Percentiles rank a stretch among this genome's conserved stretches.
Evolutionary conservation across 2,329 filamentous ascomycete species (phyloP).

Genomic region (Neonectria coccinea): DNA sequence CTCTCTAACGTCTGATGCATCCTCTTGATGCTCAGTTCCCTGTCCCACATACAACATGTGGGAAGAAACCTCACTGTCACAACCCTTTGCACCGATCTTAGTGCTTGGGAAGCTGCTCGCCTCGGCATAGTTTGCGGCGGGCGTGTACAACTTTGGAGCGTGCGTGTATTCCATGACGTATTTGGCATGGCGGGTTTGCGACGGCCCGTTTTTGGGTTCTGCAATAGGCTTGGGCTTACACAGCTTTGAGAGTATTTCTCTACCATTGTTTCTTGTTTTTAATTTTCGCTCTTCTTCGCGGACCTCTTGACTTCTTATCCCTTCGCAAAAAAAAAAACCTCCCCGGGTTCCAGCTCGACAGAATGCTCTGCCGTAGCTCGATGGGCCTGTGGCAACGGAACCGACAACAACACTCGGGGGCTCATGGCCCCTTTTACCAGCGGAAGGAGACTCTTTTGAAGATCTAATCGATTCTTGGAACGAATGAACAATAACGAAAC

Average conservation of each 20-base stretch:
- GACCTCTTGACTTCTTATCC: constrained; percentile 16
- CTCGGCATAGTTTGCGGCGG: constrained; percentile 25
- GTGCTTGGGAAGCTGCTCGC: constrained; percentile 26
- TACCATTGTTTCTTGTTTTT: constrained; percentile 24
- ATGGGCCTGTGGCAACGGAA: constrained; percentile 11
- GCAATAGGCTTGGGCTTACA: constrained; percentile 18
- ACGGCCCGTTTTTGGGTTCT: constrained; percentile 12
- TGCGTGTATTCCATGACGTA: constrained; percentile 31
- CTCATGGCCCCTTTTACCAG: background rate
- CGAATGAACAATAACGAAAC: constrained; percentile 19
- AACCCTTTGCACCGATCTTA: constrained; percentile 20
- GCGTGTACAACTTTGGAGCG: constrained; percentile 43
- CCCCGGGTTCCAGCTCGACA: constrained; percentile 3
- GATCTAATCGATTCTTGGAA: constrained; percentile 31
- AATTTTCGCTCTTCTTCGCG: constrained; percentile 14
- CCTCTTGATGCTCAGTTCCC: constrained; percentile 14
- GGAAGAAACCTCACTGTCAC: constrained; percentile 24
- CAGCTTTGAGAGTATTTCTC: constrained; percentile 24
- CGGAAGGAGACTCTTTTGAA: constrained; percentile 22
- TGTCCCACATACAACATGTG: constrained; percentile 22
- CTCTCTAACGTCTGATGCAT: constrained; percentile 14
- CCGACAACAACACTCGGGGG: background rate
- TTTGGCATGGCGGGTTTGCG: constrained; percentile 24
- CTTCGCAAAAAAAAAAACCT: background rate
- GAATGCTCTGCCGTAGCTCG: constrained; percentile 19